Evolutionary conservation across 305 asterid genomes (phyloP), one percentile per base, ranked within the genome.

Genomic region (Ajuga reptans): DNA sequence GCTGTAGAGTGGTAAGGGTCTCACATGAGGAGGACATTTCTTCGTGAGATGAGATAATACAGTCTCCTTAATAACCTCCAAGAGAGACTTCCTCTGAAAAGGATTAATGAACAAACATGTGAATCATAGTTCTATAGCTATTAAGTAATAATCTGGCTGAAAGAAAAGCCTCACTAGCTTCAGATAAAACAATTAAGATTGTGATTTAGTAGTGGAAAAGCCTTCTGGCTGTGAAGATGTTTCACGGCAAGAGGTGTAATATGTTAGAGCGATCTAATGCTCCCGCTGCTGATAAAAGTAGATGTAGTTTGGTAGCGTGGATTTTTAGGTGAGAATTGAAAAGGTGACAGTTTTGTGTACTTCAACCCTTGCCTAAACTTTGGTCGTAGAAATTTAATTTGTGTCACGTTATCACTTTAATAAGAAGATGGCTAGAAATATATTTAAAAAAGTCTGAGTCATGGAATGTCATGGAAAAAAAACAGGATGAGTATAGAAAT

Each of bases 51-150:
- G 97, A 50, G 97, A 88, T 67, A 90, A 80, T 41, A 90, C 97
- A 58, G 98, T 88, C 86, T 92, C 98, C 89, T 92, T 92, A 66
- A 92, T 82, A 73, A 88, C 92, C 85, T 92, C 98, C 92, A 88
- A 84, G 50, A 92, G 90, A 62, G 92, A 73, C 79, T 90, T 92
- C 70, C 97, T 86, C 98, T 92, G 96, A 56, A 73, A 78, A 79
- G 64, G 66, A 74, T 71, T 14, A 68, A 75, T 10, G 6, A 52
- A 72, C 6, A 54, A 68, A 36, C 60, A 17, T 31, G 68, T 58
- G 64, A 79, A 62, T 62, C 67, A 72, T 54, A 59, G 66, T 54
- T 69, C 7, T 33, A 64, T 45, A 71, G 64, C 45, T 60, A 59
- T 49, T 62, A 72, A 24, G 31, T 58, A 68, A 63, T 37, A 24